A percentile compares a stretch with the other conserved stretches of the same genome.
Conservation (phyloP, 164 flowering plant species). For the Magnolia changhungtana region DNA sequence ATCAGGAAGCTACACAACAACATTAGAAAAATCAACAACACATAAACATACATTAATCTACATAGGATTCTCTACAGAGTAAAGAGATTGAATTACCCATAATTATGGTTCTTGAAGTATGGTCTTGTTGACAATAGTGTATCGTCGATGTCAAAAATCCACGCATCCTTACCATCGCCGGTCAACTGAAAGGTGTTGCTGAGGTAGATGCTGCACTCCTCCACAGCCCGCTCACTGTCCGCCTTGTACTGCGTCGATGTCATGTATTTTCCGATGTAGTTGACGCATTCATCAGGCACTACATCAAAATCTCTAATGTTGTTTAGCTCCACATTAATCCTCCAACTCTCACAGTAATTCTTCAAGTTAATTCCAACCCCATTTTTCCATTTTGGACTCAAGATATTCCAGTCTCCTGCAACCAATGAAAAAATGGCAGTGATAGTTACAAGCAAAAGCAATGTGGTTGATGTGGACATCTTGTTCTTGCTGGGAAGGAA, state of each 20-base stretch:
- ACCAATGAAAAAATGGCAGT: conserved; percentile 19
- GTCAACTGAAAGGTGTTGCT: conserved; percentile 29
- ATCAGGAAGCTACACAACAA: background rate
- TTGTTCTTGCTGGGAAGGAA: background rate
- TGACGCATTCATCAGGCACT: conserved; percentile 68
- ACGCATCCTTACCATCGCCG: conserved; percentile 62
- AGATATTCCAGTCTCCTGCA: conserved; percentile 53
- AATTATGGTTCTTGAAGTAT: conserved; percentile 57
- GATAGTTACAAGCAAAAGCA: conserved; percentile 18
- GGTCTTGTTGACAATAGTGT: conserved; percentile 65
- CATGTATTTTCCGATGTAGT: conserved; percentile 62
- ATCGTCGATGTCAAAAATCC: conserved; percentile 76
- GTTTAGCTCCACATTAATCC: conserved; percentile 75
- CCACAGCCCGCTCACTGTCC: conserved; percentile 49
- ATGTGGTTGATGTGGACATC: conserved; percentile 24
- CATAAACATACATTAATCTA: background rate
- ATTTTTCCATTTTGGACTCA: conserved; percentile 25
- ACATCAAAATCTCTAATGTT: conserved; percentile 56
- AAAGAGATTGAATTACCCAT: conserved; percentile 36
- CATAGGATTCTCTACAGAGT: background rate
- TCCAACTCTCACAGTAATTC: conserved; percentile 80
- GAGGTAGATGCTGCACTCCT: conserved; percentile 44
- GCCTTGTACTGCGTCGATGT: conserved; percentile 60
- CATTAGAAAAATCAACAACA: background rate
- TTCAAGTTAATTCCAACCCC: conserved; percentile 37